Evolutionary conservation across 257 asterid species (phyloP).

Genomic region (Solanum pinnatisectum): DNA sequence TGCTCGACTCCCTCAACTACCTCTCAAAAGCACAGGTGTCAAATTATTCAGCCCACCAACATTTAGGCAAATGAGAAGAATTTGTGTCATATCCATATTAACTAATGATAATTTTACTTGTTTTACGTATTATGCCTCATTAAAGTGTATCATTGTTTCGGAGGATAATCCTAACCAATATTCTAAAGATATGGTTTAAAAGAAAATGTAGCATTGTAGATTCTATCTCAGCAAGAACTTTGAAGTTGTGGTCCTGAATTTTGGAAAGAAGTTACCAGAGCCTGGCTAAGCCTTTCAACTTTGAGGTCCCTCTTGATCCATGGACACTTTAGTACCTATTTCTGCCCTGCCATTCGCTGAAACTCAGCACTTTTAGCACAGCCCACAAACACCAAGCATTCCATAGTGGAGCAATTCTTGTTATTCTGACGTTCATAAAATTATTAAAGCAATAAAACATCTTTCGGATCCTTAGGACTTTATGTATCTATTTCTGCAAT

Average conservation of each 20-base stretch:
- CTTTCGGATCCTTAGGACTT: not conserved
- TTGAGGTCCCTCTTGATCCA: not conserved
- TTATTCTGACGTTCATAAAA: not conserved
- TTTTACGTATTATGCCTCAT: not conserved
- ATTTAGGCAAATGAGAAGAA: not conserved
- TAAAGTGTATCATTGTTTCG: not conserved
- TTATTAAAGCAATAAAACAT: not conserved
- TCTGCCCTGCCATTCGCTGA: conserved; percentile 5
- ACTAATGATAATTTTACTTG: not conserved
- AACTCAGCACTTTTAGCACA: not conserved
- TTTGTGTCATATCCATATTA: not conserved
- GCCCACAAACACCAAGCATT: not conserved
- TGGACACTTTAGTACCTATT: not conserved
- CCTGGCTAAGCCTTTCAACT: not conserved
- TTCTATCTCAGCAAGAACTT: not conserved
- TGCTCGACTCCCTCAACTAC: not conserved
- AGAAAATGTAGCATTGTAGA: not conserved
- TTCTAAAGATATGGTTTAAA: not conserved
- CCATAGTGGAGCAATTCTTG: not conserved
- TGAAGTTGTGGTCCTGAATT: not conserved
- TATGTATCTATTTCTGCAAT: conserved; percentile 1
- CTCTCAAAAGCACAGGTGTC: not conserved
- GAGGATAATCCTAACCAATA: not conserved
- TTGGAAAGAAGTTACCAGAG: not conserved
- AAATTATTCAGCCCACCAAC: not conserved